Percentiles rank a stretch among this genome's conserved stretches.
Evolutionary conservation across 441 rosid species (phyloP).

Genomic region (Erysimum pusillum): DNA sequence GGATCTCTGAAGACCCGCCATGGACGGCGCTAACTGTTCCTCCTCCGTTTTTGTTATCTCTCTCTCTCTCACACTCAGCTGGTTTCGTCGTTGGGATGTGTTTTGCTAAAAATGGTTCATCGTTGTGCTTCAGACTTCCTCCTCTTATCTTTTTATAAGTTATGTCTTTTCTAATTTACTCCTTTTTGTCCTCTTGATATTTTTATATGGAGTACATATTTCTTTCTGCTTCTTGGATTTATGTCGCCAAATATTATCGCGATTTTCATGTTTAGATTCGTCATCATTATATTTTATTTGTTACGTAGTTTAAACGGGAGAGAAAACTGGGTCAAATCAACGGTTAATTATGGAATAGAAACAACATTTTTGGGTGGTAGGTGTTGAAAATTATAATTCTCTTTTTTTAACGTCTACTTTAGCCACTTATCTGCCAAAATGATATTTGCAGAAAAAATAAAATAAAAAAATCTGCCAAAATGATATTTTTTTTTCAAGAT

Average conservation of each 20-base stretch:
- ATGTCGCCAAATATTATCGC: slow-evolving; percentile 1
- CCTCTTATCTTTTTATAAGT: slow-evolving; percentile 20
- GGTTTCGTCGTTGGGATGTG: background rate
- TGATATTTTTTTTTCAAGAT: background rate
- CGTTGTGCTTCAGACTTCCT: slow-evolving; percentile 29
- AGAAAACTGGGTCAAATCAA: slow-evolving; percentile 36
- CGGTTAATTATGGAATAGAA: slow-evolving; percentile 3
- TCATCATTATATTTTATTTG: slow-evolving; percentile 3
- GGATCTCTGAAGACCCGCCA: slow-evolving; percentile 70
- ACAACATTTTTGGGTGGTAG: slow-evolving; percentile 1
- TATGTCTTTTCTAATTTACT: slow-evolving; percentile 9
- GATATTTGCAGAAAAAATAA: too few species aligned
- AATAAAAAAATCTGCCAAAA: background rate
- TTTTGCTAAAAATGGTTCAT: slow-evolving; percentile 34
- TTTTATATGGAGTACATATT: background rate
- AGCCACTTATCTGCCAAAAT: slow-evolving; percentile 1
- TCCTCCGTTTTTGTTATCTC: slow-evolving; percentile 7
- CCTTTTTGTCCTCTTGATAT: background rate
- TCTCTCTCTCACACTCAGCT: too few species aligned
- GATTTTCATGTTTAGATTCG: slow-evolving; percentile 1
- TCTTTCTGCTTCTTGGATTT: background rate
- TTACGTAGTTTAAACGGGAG: slow-evolving; percentile 11
- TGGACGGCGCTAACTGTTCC: slow-evolving; percentile 36
- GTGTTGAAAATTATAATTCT: background rate
- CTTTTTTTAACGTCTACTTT: background rate